Conservation (phyloP, 73 alveolate genomes). For the Halteria grandinella region DNA sequence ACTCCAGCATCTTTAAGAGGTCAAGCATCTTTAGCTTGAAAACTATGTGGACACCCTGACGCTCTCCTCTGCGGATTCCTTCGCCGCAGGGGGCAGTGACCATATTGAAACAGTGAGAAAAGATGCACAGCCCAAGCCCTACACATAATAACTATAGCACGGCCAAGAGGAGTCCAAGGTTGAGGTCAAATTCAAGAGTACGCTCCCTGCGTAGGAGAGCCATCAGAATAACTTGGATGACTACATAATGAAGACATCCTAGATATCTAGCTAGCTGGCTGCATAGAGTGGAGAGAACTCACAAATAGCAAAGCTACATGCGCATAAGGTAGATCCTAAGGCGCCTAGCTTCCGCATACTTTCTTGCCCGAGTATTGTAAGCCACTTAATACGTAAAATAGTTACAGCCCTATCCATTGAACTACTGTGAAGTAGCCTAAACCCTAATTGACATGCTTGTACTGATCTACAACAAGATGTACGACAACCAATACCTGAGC, state of each 20-base stretch:
- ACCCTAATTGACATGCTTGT: slow-evolving; percentile 46
- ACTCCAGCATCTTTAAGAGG: slow-evolving; percentile 23
- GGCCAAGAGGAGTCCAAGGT: slow-evolving; percentile 10
- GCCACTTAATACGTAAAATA: not conserved
- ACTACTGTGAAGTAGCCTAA: slow-evolving; percentile 39
- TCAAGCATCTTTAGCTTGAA: slow-evolving; percentile 5
- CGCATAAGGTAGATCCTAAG: slow-evolving; percentile 38
- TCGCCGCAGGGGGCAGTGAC: not conserved
- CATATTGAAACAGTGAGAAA: not conserved
- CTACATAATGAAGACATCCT: slow-evolving; percentile 19
- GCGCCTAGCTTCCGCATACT: slow-evolving; percentile 39
- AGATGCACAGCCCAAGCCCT: slow-evolving; percentile 17
- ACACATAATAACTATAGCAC: not conserved
- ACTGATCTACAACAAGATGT: slow-evolving; percentile 54
- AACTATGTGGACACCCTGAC: slow-evolving; percentile 17
- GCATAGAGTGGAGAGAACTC: slow-evolving; percentile 13
- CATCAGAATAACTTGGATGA: slow-evolving; percentile 44
- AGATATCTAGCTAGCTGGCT: too few relatives aligned
- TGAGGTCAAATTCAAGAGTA: slow-evolving; percentile 21
- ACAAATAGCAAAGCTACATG: slow-evolving; percentile 11
- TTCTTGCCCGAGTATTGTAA: slow-evolving; percentile 33
- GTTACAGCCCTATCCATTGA: slow-evolving; percentile 14
- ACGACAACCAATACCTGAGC: slow-evolving; percentile 45
- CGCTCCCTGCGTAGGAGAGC: slow-evolving; percentile 32
- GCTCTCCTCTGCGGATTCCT: slow-evolving; percentile 7